Evolutionary conservation across 2,329 filamentous ascomycete genomes (phyloP).

Genomic region (Amphichorda felina): DNA sequence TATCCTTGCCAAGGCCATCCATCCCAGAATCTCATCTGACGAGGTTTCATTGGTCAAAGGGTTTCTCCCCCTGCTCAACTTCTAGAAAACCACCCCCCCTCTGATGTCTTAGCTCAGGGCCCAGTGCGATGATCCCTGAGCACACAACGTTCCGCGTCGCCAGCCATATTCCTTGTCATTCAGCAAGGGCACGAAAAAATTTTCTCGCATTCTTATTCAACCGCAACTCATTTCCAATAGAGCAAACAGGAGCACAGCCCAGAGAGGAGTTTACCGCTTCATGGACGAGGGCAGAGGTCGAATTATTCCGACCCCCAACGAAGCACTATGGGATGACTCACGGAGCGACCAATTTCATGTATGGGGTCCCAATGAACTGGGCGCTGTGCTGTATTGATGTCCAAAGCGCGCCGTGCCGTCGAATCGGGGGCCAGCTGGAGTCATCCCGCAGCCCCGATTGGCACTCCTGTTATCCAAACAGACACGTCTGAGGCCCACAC

Average conservation of each 20-base stretch:
- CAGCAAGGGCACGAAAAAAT: conserved; percentile 1
- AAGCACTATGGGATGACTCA: too few relatives aligned
- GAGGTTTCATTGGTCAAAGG: conserved; percentile 1
- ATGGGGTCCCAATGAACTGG: conserved; percentile 7
- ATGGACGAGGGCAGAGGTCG: too few relatives aligned
- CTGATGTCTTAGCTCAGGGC: conserved; percentile 5
- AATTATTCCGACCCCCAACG: too few relatives aligned
- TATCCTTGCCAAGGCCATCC: not conserved
- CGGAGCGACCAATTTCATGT: conserved; percentile 1
- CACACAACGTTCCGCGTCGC: not conserved
- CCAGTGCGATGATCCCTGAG: conserved; percentile 4
- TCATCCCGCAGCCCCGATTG: conserved; percentile 3
- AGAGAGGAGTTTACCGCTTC: too few relatives aligned
- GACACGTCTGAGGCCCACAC: conserved; percentile 1
- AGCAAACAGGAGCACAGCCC: too few relatives aligned
- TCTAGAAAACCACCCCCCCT: conserved; percentile 7
- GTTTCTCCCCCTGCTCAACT: conserved; percentile 4
- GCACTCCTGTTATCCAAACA: conserved; percentile 4
- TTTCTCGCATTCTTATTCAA: conserved; percentile 1
- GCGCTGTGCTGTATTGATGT: conserved; percentile 8
- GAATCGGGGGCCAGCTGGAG: conserved; percentile 5
- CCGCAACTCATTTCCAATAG: too few relatives aligned
- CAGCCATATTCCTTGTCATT: not conserved
- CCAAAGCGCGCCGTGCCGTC: conserved; percentile 4
- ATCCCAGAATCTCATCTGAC: not conserved